Evolutionary conservation across 345 rosid genomes (phyloP), one percentile per base, ranked within the genome.

Genomic region (Boechera stricta): DNA sequence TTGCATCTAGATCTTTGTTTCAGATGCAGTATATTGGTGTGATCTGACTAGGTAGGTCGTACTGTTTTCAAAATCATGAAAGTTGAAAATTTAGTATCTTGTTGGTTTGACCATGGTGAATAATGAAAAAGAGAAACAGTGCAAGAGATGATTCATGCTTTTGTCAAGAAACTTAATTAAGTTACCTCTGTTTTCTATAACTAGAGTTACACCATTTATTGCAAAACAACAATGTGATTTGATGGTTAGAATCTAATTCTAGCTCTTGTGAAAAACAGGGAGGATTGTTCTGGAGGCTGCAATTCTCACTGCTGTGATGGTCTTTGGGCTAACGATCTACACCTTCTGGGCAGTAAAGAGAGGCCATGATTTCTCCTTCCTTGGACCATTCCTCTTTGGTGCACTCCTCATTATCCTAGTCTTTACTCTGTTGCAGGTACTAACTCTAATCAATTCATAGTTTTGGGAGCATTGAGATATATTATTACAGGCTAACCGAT

Each of bases 321-420:
- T 90, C 18, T 13, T 86, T 41, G 80, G 91, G 12, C 84, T 89
- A 15, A 91, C 97, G 7, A 54, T 86, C 1, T 90, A 21, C 24
- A 21, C 93, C n/a, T 88, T 86, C 81, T 88, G 89, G 97, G 93
- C 88, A 0, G 86, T 84, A 3, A 85, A 71, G 71, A 88, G 82
- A 80, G 91, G 91, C 35, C 69, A 83, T 21, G 93, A 90, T 68
- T 90, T 90, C 79, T 80, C 74, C 64, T 90, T 88, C 45, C 90
- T 90, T 13, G 97, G 79, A 11, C 95, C 90, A 29, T 91, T 91
- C 68, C 59, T 88, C 78, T 85, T 83, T 21, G 91, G 88, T 42
- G 77, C 86, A 4, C 32, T 86, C 24, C 48, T 87, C 13, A 77
- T 88, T 66, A 78, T 88, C 11, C 2, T 88, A 4, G 83, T 79